Evolutionary conservation across 2,329 filamentous ascomycete genomes (phyloP), one percentile per base, ranked within the genome.

Genomic region (Dactylellina leptospora): DNA sequence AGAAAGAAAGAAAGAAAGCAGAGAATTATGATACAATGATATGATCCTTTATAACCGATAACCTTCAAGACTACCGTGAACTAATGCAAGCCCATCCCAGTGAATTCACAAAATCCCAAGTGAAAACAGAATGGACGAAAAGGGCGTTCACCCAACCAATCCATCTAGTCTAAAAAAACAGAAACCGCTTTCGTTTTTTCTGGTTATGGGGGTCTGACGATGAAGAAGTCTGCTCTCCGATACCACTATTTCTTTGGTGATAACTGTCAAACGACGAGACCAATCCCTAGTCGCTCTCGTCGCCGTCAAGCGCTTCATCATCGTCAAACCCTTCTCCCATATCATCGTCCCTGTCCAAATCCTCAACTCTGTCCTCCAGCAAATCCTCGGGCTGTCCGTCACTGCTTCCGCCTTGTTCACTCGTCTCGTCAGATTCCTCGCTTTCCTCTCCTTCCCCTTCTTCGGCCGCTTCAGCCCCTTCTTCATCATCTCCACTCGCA

Each of bases 351-450:
- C 59, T 27, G 33, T 71, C 72, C 54, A 74, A 62, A 56, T 63
- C 44, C 40, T 74, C 54, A 54, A 74, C 72, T 44, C 42, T 55
- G 71, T 66, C 74, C 25, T 69, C 55, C 55, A 62, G 70, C 45
- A 51, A 45, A 48, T 75, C 60, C 23, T 73, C 50, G 10, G 47
- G 13, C 33, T 61, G 30, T 16, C 40, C 62, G 4, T 47, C 51
- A 9, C 56, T 44, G 40, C 51, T 50, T 38, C 64, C 44, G 16
- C 55, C 75, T 48, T 71, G 68, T 42, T 69, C 60, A 30, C 61
- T 50, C 9, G 69, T 62, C 50, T 68, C 68, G 13, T 68, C 60
- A n/a, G 16, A 28, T 87, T 38, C 62, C 50, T 75, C 75, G 2
- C 69, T 72, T 3, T 74, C 75, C 33, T 76, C 75, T 20, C 59